Evolutionary conservation across 1,139 yeast species (phyloP), one percentile per base, ranked within the genome.

Genomic region (Zhuliangozyma blackwelliae): DNA sequence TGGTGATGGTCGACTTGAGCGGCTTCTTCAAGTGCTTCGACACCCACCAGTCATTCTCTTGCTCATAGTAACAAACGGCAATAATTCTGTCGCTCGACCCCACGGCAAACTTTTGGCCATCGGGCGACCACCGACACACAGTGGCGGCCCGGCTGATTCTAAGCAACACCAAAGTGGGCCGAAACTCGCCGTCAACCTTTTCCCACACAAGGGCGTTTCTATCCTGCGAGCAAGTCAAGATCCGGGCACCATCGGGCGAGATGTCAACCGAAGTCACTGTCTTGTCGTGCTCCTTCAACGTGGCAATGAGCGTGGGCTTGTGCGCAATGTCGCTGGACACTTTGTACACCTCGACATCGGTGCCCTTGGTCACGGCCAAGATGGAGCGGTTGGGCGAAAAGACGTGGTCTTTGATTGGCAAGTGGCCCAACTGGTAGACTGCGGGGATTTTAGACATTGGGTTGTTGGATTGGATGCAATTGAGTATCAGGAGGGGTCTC

Each of bases 41-140:
- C 36, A 92, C 90, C 99, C 99, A 94, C 99, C 99, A 94, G 59
- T 94, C 96, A 60, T 92, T 92, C 54, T 90, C 97, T 45, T 75
- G 85, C 61, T 94, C 98, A 60, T 86, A 92, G 65, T 90, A 92
- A 66, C 98, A 94, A 35, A 94, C 85, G 12, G 98, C 96, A 60
- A 94, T 83, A 44, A 87, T 82, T 40, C 97, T 72, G 39, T 96
- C 97, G 38, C 96, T 87, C 5, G 97, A 87, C 0, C 97, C 98
- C 32, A 92, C 97, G 1, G 98, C 98, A 63, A 94, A 92, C 67
- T 94, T 94, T 55, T 67, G 68, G 13, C 97, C 97, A 47, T 77
- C 79, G 21, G 97, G 96, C 5, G 96, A 86, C 98, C 98, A 92
- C 48, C 80, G 75, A 40, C 90, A 96, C 49, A 79, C 78, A 4